Evolutionary conservation across 768 basidiomycete genomes (phyloP), one percentile per base, ranked within the genome.

Genomic region (Thelephora aurantiotincta): DNA sequence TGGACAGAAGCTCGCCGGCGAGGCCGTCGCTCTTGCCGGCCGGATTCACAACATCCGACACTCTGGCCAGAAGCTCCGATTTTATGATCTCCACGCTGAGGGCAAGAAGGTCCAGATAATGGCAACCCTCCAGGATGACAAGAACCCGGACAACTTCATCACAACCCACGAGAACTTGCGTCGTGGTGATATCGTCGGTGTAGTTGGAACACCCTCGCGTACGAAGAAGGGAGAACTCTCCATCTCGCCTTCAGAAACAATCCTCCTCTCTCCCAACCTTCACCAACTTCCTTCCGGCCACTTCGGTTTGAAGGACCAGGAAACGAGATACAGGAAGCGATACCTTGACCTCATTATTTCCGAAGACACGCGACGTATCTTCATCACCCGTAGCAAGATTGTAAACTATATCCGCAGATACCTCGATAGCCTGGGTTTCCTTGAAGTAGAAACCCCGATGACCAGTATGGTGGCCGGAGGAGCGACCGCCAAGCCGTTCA

Each of bases 391-490:
- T 51, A 80, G 81, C 62, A 79, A 76, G 58, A 84, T 96, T 60
- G 73, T 99, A 68, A 91, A 90, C 71, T 94, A 96, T 65, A 68
- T 96, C 55, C 80, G 96, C 41, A 82, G 82, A 54, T 99, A 78
- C 75, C 66, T 99, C 48, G 92, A 96, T 62, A 66, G 72, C 54
- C 77, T 84, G 18, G 96, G 94, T 38, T 99, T 99, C 74, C 79
- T 98, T 65, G 96, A 99, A 66, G 93, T 98, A 52, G 94, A 99
- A 67, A 99, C 96, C 1, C 96, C 96, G 5, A 96, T 99, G 74
- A 99, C 87, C 67, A 92, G 84, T 58, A 77, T 96, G 71, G 77
- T 88, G 55, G 96, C 96, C 1, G 96, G 96, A 22, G 96, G 96
- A 48, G 96, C 96, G 12, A 97, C 92, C 1, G 96, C 96, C 56